Evolutionary conservation across 208 protist species (phyloP), one percentile per base, ranked within the genome.

Genomic region (Vickermania spadyakhi): DNA sequence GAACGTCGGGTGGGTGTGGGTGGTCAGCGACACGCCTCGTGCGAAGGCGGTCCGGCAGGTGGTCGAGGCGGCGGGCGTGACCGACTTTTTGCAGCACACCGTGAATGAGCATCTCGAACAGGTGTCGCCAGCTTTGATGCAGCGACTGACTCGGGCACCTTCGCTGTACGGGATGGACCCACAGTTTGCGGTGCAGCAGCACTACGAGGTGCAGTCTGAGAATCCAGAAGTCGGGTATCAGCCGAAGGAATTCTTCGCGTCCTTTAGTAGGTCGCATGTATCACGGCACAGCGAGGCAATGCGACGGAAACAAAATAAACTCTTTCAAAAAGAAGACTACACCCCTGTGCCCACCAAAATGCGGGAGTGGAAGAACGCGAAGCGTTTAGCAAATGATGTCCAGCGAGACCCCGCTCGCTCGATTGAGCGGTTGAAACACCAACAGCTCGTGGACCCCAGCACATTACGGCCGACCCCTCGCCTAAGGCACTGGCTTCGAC

Each of bases 1-100:
- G 52, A 91, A 86, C 66, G 68, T 89, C n/a, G 86, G 86, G 14
- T 93, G 86, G 84, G 86, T 83, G 2, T 91, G 86, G 72, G 77
- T 72, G n/a, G 62, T 93, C 14, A 63, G 65, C 4, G 82, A 90
- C 56, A 79, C 84, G 60, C 68, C 68, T 5, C 72, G 82, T 2
- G 77, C 86, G 1, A 76, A 72, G 53, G 22, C 18, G 29, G 70
- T 93, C 1, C 79, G 86, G 0, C 61, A 76, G 18, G 68, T 90
- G 4, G 81, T 74, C 4, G 68, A 84, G 42, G 81, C 81, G 22
- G 57, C 88, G 23, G 57, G 77, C 5, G 75, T 93, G 0, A n/a
- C n/a, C n/a, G 77, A 89, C 53, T 87, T 91, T 53, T 66, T 52
- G 29, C 52, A 81, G 28, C 83, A 88, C 51, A 78, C 86, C 36